These are phyloP conservation scores for Sarocladium brachiariae DNA, from an alignment of 2,329 filamentous ascomycete genomes.

Conservation along the genomic window DNA sequence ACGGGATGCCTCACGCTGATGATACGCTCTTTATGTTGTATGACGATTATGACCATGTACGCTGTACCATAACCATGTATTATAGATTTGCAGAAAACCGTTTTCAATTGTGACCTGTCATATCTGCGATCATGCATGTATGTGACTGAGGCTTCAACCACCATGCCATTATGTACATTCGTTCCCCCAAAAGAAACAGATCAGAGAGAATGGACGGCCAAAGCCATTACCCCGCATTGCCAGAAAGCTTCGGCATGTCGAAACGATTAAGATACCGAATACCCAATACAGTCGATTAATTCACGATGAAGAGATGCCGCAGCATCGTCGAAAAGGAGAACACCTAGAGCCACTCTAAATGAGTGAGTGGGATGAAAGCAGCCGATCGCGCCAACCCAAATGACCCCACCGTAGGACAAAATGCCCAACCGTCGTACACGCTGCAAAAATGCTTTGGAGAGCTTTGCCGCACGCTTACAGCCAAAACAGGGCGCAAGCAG, in stretches of 20 bases:
- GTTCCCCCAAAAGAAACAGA: not conserved
- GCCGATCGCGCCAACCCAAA: constrained; percentile 4
- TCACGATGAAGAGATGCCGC: not conserved
- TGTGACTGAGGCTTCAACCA: not conserved
- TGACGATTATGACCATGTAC: no score
- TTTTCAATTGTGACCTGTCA: not conserved
- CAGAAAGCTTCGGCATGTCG: constrained; percentile 4
- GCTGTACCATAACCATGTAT: no score
- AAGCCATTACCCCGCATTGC: constrained; percentile 17
- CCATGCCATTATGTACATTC: not conserved
- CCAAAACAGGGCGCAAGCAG: constrained; percentile 28
- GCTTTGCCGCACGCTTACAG: constrained; percentile 17
- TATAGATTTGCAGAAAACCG: not conserved
- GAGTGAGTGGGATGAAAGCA: not conserved
- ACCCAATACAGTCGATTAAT: constrained; percentile 10
- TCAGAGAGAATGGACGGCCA: constrained; percentile 17
- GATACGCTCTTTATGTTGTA: not conserved
- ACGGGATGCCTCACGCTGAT: not conserved
- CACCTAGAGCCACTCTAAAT: not conserved
- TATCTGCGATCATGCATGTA: not conserved
- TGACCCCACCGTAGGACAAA: not conserved
- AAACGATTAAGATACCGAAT: constrained; percentile 4
- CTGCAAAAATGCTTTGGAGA: constrained; percentile 9
- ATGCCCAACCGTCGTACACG: not conserved
- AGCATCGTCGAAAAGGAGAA: not conserved